These are phyloP conservation scores for Chaetomium sp. DNA, from an alignment of 2,329 filamentous ascomycete genomes.

Conservation along the genomic window DNA sequence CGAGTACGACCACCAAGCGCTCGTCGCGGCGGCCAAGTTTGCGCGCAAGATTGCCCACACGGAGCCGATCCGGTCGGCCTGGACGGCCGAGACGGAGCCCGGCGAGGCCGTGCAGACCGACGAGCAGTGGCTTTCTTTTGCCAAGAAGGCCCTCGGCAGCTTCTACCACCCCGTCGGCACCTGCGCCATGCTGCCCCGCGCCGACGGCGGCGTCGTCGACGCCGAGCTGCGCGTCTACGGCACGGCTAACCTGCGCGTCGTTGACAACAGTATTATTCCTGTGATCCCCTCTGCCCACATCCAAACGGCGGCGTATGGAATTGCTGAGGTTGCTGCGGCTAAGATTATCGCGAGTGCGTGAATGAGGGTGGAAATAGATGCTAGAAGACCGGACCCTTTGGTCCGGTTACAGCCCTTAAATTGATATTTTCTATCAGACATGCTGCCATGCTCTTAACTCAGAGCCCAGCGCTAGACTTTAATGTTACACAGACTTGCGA, in stretches of 20 bases:
- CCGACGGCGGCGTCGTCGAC: slow-evolving; percentile 29
- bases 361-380: neutral
- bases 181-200: slow-evolving; percentile 28
- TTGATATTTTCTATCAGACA: no score
- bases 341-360: slow-evolving; percentile 13
- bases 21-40: slow-evolving; percentile 37
- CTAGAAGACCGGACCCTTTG: neutral
- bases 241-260: slow-evolving; percentile 27
- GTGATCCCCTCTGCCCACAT: slow-evolving; percentile 25
- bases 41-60: slow-evolving; percentile 40
- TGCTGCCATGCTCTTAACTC: no score
- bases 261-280: slow-evolving; percentile 28
- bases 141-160: slow-evolving; percentile 11
- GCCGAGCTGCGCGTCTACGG: slow-evolving; percentile 26
- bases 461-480: no score
- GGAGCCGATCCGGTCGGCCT: slow-evolving; percentile 39
- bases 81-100: slow-evolving; percentile 42
- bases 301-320: slow-evolving; percentile 31
- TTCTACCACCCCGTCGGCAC: slow-evolving; percentile 31
- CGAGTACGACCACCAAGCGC: slow-evolving; percentile 38
- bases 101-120: slow-evolving; percentile 32
- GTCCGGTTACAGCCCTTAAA: no score
- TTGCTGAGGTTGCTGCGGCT: slow-evolving; percentile 30
- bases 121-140: slow-evolving; percentile 21
- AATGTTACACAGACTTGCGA: no score